Evolutionary conservation across 805 yeast genomes (phyloP), one percentile per base, ranked within the genome.

Genomic region (Zygotorulaspora sp.): DNA sequence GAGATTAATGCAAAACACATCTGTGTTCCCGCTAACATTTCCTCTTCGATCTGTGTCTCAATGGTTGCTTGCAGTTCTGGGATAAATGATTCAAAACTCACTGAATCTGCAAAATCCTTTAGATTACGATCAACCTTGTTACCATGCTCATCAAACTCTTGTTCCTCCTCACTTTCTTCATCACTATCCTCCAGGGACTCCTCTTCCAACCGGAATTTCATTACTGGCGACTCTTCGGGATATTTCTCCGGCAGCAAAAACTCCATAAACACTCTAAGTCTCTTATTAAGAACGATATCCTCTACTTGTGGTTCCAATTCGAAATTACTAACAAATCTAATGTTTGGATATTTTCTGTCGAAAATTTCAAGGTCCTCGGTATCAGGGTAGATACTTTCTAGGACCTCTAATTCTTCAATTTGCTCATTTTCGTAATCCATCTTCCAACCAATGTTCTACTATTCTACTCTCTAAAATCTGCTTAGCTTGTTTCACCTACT

Each of bases 331-430:
- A 41, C 39, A 25, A 57, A 57, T 26, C 53, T 45, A 12, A 58
- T 46, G 9, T 45, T 72, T 29, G 75, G 68, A 57, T 77, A 84
- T 24, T 69, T 69, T 5, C 67, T 61, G 14, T 72, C 73, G 1
- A 74, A 55, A 23, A 69, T 50, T 7, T 66, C 63, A 25, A 63
- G 47, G 60, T 90, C 98, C 56, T 90, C 97, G 4, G 97, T 97
- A 56, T 90, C 97, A 5, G 97, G 98, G 58, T 92, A 90, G 38
- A 90, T 90, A 12, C 94, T 80, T 57, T 85, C 80, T 41, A 90
- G 72, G 36, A 92, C 88, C 61, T 89, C 97, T 31, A 92, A 59
- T 61, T 90, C 98, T 63, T 90, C 96, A 19, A 56, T 61, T 58
- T 90, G 97, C 56, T 92, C 97, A 59, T 85, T 96, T 36, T 62